Base-by-base conservation (phyloP, 352 stramenopile genomes). In the Phytophthora chlamydospora region DNA sequence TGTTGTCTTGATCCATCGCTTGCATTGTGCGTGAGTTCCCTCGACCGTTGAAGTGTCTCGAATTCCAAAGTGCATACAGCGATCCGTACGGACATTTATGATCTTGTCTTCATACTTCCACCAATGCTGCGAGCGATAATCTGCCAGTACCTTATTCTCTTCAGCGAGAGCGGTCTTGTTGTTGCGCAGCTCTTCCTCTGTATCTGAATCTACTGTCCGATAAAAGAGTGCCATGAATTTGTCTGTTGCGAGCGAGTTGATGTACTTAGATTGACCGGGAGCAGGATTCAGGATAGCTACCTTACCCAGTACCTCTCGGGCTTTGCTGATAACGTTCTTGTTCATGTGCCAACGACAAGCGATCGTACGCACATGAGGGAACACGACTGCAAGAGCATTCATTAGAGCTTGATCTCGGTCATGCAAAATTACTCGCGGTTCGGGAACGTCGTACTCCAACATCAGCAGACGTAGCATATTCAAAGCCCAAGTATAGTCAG, bases 71-170 rank as follows among this genome's bases (percentile, higher is more conserved):
- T 56, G 48, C 34, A 34, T 34, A 16, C 34, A 44, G 14, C 24
- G 33, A 8, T 44, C 33, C 6, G 48, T 56, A 16, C 48, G 34
- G 33, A 16, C 29, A 13, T 35, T 17, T 17, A 56, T 34, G 16
- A 56, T 45, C n/a, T 40, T 17, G 16, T 11, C 34, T 27, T 56
- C 34, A 27, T 56, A 56, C 24, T 56, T 47, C 17, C 48, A 56
- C 34, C 48, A 56, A 24, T 46, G 49, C 21, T 32, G 16, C n/a
- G n/a, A n/a, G n/a, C n/a, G n/a, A n/a, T n/a, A n/a, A n/a, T n/a
- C n/a, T n/a, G n/a, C n/a, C n/a, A n/a, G n/a, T n/a, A n/a, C n/a
- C n/a, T n/a, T n/a, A n/a, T n/a, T n/a, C n/a, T n/a, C n/a, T n/a
- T n/a, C n/a, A n/a, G n/a, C n/a, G n/a, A n/a, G n/a, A n/a, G n/a